Evolutionary conservation across 495 filamentous ascomycete species (phyloP).

Genomic region (Penicillium longicatenatum): DNA sequence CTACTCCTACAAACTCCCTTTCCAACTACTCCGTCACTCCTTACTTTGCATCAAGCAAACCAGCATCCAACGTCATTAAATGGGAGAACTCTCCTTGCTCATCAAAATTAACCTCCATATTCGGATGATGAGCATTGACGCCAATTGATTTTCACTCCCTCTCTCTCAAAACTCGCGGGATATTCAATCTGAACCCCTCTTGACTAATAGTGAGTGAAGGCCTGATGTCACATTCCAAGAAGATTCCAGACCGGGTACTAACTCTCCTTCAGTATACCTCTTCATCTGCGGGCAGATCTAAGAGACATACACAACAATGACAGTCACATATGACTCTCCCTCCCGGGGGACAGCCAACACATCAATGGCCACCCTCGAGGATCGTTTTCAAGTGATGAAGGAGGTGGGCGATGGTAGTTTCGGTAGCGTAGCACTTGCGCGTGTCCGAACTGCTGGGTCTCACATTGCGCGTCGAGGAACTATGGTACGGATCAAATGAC

Average conservation of each 20-base stretch:
- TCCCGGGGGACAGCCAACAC: slow-evolving; percentile 52
- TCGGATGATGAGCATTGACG: slow-evolving; percentile 23
- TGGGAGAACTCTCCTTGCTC: slow-evolving; percentile 26
- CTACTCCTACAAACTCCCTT: slow-evolving; percentile 20
- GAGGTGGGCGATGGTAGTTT: slow-evolving; percentile 99
- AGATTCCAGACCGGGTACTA: not conserved
- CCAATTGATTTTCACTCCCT: slow-evolving; percentile 23
- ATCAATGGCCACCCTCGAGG: slow-evolving; percentile 63
- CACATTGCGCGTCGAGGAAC: slow-evolving; percentile 88
- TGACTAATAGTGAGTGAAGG: slow-evolving; percentile 20
- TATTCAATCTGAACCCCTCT: slow-evolving; percentile 14
- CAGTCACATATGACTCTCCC: slow-evolving; percentile 64
- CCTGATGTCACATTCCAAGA: slow-evolving; percentile 9
- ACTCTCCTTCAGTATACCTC: not conserved
- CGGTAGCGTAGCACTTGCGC: slow-evolving; percentile 89
- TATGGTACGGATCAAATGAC: slow-evolving; percentile 60
- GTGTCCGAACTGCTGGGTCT: slow-evolving; percentile 86
- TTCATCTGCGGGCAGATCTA: slow-evolving; percentile 48
- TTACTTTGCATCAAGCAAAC: slow-evolving; percentile 19
- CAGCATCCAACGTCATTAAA: slow-evolving; percentile 4
- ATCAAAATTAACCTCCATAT: slow-evolving; percentile 26
- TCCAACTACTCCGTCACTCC: slow-evolving; percentile 35
- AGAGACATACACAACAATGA: slow-evolving; percentile 56
- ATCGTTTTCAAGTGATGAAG: slow-evolving; percentile 95
- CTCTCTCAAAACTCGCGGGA: slow-evolving; percentile 3